phyloP scores from a whole-genome alignment of 1,284 basidiomycete species.

The Boletus putidus region DNA sequence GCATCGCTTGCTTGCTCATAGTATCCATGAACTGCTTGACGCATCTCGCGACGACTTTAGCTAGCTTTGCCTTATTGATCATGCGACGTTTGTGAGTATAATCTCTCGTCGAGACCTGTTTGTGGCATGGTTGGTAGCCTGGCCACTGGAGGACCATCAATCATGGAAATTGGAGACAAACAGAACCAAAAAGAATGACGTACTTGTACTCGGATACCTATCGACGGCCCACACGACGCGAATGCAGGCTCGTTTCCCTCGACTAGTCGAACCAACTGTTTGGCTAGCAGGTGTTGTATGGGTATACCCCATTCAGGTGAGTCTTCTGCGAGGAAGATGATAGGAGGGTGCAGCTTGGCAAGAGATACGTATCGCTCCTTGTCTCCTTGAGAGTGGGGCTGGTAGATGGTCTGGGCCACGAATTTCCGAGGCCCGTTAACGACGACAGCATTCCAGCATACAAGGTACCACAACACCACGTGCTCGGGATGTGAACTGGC shows the following conservation, averaged over 20 bases:
- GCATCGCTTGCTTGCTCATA: conserved; percentile 5
- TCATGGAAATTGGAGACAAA: conserved; percentile 39
- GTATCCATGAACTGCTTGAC: conserved; percentile 30
- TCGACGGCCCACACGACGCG: conserved; percentile 61
- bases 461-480: conserved; percentile 3
- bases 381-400: conserved; percentile 67
- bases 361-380: conserved; percentile 68
- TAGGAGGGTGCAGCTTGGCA: conserved; percentile 56
- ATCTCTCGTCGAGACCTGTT: conserved; percentile 69
- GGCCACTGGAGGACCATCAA: conserved; percentile 53
- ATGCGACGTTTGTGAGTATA: conserved; percentile 63
- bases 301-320: conserved; percentile 57
- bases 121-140: conserved; percentile 64
- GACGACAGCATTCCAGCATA: conserved; percentile 13
- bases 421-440: conserved; percentile 42
- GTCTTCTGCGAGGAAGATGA: conserved; percentile 54
- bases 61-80: conserved; percentile 59
- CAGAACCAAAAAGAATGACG: background rate
- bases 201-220: conserved; percentile 58
- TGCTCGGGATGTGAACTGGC: background rate
- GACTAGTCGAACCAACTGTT: conserved; percentile 40
- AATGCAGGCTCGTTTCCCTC: conserved; percentile 62
- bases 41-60: conserved; percentile 60
- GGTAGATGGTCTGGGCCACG: conserved; percentile 64
- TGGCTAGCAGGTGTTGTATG: conserved; percentile 48